A percentile compares a stretch with the other conserved stretches of the same genome.
These are phyloP conservation scores for Cladosporium sp. DNA, from an alignment of 2,329 filamentous ascomycete genomes.

Conservation along the genomic window DNA sequence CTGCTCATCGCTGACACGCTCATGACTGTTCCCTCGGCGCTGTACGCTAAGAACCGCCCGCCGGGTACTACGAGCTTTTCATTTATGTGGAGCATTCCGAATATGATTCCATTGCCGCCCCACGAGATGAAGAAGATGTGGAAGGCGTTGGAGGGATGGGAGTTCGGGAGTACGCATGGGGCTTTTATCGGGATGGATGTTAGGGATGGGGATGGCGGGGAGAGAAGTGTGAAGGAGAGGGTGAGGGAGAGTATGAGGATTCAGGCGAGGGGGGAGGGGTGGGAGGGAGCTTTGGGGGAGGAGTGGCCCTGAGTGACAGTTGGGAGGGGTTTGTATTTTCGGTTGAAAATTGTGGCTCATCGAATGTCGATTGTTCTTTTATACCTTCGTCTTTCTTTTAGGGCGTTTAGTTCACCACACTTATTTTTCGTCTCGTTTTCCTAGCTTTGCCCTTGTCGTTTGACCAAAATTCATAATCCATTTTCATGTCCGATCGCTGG, in stretches of 20 bases:
- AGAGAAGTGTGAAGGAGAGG: conserved; percentile 57
- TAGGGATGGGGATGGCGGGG: conserved; percentile 34
- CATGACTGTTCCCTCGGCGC: conserved; percentile 61
- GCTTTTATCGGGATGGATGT: conserved; percentile 67
- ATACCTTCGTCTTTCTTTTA: background rate
- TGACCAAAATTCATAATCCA: background rate
- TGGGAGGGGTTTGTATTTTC: background rate
- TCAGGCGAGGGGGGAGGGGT: conserved; percentile 50
- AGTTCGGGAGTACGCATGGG: conserved; percentile 68
- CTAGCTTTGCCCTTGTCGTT: background rate
- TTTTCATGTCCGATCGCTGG: background rate
- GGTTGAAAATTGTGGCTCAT: background rate
- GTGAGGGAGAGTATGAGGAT: conserved; percentile 77
- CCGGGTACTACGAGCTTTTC: conserved; percentile 56
- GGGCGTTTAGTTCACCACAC: background rate
- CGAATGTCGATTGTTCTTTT: background rate
- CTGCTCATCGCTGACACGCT: conserved; percentile 79
- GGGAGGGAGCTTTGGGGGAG: conserved; percentile 30
- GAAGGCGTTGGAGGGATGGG: conserved; percentile 60
- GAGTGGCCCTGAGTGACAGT: conserved; percentile 17
- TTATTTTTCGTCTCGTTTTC: background rate
- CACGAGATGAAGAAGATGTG: conserved; percentile 68
- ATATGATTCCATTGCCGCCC: conserved; percentile 69
- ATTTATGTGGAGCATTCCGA: conserved; percentile 78
- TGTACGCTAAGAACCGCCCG: conserved; percentile 43